A percentile compares a stretch with the other conserved stretches of the same genome.
Conservation (phyloP, 2,329 filamentous ascomycete genomes). For the Sporothrix variecibatus region DNA sequence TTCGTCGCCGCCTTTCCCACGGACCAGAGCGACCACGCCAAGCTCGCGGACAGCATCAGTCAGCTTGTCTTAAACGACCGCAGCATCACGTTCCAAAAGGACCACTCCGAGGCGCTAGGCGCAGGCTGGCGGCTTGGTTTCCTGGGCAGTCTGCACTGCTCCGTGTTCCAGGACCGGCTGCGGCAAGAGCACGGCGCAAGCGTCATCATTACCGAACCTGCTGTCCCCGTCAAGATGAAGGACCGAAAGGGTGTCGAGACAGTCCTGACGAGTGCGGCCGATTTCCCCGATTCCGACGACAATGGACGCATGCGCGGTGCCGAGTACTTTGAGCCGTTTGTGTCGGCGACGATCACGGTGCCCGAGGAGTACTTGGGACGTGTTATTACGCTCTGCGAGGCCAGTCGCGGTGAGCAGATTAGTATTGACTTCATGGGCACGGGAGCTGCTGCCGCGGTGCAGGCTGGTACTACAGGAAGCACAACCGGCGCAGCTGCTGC, state of each 20-base stretch:
- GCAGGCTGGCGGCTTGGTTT: constrained; percentile 95
- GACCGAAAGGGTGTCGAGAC: constrained; percentile 76
- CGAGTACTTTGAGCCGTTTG: constrained; percentile 62
- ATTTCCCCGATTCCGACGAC: constrained; percentile 74
- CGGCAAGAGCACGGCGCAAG: constrained; percentile 91
- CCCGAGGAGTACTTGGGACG: constrained; percentile 93
- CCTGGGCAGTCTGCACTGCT: constrained; percentile 94
- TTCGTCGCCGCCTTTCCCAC: constrained; percentile 97
- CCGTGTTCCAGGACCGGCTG: constrained; percentile 95
- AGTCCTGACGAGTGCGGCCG: constrained; percentile 80
- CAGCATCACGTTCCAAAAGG: constrained; percentile 90
- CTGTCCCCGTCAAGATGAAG: constrained; percentile 85
- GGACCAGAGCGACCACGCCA: constrained; percentile 82
- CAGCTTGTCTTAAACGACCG: constrained; percentile 94
- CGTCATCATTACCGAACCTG: constrained; percentile 95
- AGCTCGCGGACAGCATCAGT: constrained; percentile 89
- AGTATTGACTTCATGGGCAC: constrained; percentile 79
- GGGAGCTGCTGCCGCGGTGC: not conserved
- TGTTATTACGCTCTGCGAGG: constrained; percentile 92
- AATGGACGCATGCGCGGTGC: constrained; percentile 45
- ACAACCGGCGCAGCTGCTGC: not conserved
- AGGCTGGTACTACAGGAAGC: not conserved
- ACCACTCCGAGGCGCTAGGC: constrained; percentile 89
- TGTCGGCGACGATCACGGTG: constrained; percentile 81
- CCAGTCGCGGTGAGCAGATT: constrained; percentile 82